Evolutionary conservation across 345 rosid genomes (phyloP).

Genomic region (Moricandia arvensis): DNA sequence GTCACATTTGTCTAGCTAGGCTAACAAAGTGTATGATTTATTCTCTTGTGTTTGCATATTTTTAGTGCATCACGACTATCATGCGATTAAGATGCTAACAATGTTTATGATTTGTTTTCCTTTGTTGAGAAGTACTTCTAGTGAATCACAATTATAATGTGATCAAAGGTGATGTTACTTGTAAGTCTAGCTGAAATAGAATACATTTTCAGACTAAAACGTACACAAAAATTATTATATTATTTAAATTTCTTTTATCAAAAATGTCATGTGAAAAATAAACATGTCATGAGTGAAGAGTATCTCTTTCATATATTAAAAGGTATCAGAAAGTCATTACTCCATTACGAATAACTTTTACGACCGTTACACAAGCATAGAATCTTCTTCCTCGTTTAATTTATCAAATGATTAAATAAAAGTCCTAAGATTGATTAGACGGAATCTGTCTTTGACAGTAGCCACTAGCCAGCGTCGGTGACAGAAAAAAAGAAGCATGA

Average conservation of each 20-base stretch:
- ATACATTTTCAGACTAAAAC: not conserved
- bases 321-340: conserved; percentile 23
- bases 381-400: conserved; percentile 21
- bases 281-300: too few species aligned
- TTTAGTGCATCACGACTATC: conserved; percentile 9
- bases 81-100: too few species aligned
- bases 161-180: conserved; percentile 5
- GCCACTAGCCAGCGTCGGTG: conserved; percentile 34
- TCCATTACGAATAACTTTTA: not conserved
- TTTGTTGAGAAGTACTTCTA: too few species aligned
- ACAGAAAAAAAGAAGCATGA: conserved; percentile 3
- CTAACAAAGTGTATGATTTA: not conserved
- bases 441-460: not conserved
- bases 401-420: not conserved
- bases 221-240: too few species aligned
- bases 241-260: too few species aligned
- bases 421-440: not conserved
- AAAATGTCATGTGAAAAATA: conserved; percentile 5
- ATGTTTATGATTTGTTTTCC: too few species aligned
- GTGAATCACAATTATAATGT: too few species aligned
- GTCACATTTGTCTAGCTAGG: not conserved
- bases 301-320: conserved; percentile 28
- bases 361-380: conserved; percentile 29
- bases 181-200: conserved; percentile 4
- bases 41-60: not conserved